Evolutionary conservation across 2,329 filamentous ascomycete species (phyloP), one percentile per base, ranked within the genome.

Genomic region (Alternaria sp.): DNA sequence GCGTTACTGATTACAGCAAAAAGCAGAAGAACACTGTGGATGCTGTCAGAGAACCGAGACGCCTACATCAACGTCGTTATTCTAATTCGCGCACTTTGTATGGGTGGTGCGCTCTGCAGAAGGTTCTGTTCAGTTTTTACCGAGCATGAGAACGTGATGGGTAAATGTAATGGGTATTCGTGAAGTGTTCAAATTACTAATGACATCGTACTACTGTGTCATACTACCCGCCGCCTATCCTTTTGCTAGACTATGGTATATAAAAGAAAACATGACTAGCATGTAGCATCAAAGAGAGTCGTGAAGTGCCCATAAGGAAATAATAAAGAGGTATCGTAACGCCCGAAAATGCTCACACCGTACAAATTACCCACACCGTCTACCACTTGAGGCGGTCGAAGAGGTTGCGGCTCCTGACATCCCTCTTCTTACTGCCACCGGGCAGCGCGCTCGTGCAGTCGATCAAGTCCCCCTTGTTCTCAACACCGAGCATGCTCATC

Each of bases 401-500:
- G 6, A 77, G n/a, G 11, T 73, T 69, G 23, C 72, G 66, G n/a
- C 54, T 64, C 68, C 61, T 77, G 44, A 78, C 65, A 49, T 79
- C 76, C 21, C 77, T 64, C 74, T 76, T 78, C 55, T 51, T 57
- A 46, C 72, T 77, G 2, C 74, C 75, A 0, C 72, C 73, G 15
- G 75, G 76, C 15, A 80, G 66, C 18, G 76, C 76, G 30, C 58
- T 61, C 1, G 78, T 78, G 61, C 78, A 80, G 59, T 80, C 78
- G 10, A 75, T 63, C 14, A 80, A 58, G 1, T 53, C 68, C 3
- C n/a, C 37, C 15, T 43, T 46, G 2, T 28, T 46, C 8, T 66
- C 44, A 11, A 79, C 77, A 33, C 78, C 78, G 30, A 80, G 49
- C 71, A 79, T 73, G 41, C 74, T 72, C 77, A 80, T 75, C 70